Evolutionary conservation across 2,329 filamentous ascomycete genomes (phyloP), one percentile per base, ranked within the genome.

Genomic region (Berkeleyomyces basicola): DNA sequence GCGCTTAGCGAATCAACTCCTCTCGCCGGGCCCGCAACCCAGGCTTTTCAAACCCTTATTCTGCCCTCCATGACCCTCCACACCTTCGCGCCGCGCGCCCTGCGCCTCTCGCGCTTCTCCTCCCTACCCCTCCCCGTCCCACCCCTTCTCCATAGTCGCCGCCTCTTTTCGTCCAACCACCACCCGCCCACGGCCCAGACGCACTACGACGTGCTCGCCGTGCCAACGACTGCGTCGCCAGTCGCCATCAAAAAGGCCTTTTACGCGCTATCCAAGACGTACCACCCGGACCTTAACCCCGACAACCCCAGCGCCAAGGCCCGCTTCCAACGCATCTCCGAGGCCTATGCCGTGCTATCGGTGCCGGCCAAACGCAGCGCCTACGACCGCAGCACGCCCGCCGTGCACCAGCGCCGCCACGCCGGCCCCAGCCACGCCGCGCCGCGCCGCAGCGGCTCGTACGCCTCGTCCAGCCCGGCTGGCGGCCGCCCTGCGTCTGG

Each of bases 261-360:
- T 81, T 97, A 96, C 79, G 75, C 80, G 65, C 87, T 97, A 72
- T 96, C 90, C 70, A 95, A 96, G 75, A 76, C 81, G 61, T 86
- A 96, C 79, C 93, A 99, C 74, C 93, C 93, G 0, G 93, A 99
- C 78, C 84, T 85, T 71, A 95, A 97, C 78, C 88, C 80, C 65
- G 71, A 81, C 68, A 86, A 96, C 73, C 86, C 88, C 3, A 71
- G 75, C 64, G 87, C 91, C 66, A 78, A 84, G 3, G 76, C 82
- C 64, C 87, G 85, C 71, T 99, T 96, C 78, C 83, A 90, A 72
- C 80, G 83, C 68, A 86, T 96, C 71, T 87, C 83, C 71, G 87
- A 93, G 71, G 90, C 91, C 68, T 96, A 96, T 77, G 78, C 83
- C 64, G 74, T 87, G 53, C 86, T 96, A 64, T 83, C 84, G 64